Evolutionary conservation across 805 yeast genomes (phyloP).

Genomic region (Yarrowia sp.): DNA sequence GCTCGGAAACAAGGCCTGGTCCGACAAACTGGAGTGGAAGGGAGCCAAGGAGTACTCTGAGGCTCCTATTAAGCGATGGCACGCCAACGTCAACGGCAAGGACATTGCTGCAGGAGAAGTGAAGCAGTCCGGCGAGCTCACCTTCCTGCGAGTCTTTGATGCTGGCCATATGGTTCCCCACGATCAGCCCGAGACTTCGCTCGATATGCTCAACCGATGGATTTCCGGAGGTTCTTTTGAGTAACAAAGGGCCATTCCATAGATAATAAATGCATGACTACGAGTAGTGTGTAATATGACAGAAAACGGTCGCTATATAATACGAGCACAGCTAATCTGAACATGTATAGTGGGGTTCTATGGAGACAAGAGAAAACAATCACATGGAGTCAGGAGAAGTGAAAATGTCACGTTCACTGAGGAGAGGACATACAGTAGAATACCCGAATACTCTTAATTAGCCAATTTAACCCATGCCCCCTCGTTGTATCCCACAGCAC

Average conservation of each 20-base stretch:
- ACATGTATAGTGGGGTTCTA: too few relatives aligned
- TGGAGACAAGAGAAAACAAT: too few relatives aligned
- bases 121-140: slow-evolving; percentile 73
- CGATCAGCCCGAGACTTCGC: slow-evolving; percentile 82
- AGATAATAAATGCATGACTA: too few relatives aligned
- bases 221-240: slow-evolving; percentile 53
- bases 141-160: slow-evolving; percentile 82
- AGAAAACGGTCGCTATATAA: too few relatives aligned
- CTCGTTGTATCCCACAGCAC: too few relatives aligned
- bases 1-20: slow-evolving; percentile 93
- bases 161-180: slow-evolving; percentile 98
- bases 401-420: too few relatives aligned
- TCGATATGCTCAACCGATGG: slow-evolving; percentile 89
- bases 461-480: too few relatives aligned
- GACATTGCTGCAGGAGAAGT: slow-evolving; percentile 67
- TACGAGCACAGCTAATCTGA: too few relatives aligned
- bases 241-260: neutral
- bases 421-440: too few relatives aligned
- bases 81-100: slow-evolving; percentile 49
- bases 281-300: too few relatives aligned
- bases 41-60: slow-evolving; percentile 61
- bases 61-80: slow-evolving; percentile 51
- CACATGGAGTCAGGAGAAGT: too few relatives aligned
- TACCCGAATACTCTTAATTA: too few relatives aligned
- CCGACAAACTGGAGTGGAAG: slow-evolving; percentile 73